Percentiles rank a stretch among this genome's conserved stretches.
Evolutionary conservation across 2,329 filamentous ascomycete genomes (phyloP).

Genomic region (Nannizzia gypsea): DNA sequence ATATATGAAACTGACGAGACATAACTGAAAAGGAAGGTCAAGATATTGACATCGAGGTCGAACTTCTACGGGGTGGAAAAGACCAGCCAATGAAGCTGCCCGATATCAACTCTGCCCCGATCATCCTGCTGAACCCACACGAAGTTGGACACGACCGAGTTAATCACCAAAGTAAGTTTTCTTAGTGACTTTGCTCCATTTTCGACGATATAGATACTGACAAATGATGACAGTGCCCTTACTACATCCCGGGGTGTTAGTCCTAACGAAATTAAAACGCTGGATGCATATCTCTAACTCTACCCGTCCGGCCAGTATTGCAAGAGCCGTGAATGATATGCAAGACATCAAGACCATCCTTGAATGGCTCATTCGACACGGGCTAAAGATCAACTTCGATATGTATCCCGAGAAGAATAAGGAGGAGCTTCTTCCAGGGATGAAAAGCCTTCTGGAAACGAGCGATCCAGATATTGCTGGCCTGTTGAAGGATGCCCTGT

Average conservation of each 20-base stretch:
- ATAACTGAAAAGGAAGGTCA: background rate
- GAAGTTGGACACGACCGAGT: background rate
- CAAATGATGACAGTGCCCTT: slow-evolving; percentile 6
- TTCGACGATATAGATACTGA: background rate
- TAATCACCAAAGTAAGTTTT: slow-evolving; percentile 1
- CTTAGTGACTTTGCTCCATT: background rate
- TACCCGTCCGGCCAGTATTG: slow-evolving; percentile 7
- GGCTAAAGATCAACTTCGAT: slow-evolving; percentile 6
- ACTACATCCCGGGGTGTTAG: slow-evolving; percentile 7
- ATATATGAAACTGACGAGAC: background rate
- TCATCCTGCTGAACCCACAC: background rate
- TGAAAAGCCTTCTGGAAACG: background rate
- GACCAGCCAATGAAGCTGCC: slow-evolving; percentile 9
- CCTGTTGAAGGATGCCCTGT: background rate
- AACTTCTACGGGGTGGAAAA: slow-evolving; percentile 7
- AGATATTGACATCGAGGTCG: background rate
- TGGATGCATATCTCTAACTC: slow-evolving; percentile 11
- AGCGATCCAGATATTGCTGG: background rate
- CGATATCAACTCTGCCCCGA: slow-evolving; percentile 1
- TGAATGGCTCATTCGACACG: slow-evolving; percentile 6
- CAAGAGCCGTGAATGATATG: slow-evolving; percentile 6
- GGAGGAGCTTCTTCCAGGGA: slow-evolving; percentile 8
- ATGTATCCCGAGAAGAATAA: slow-evolving; percentile 10
- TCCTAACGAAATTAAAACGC: slow-evolving; percentile 12
- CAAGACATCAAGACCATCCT: slow-evolving; percentile 7